Evolutionary conservation across 139 green algal species (phyloP).

Genomic region (Micractinium sp.): DNA sequence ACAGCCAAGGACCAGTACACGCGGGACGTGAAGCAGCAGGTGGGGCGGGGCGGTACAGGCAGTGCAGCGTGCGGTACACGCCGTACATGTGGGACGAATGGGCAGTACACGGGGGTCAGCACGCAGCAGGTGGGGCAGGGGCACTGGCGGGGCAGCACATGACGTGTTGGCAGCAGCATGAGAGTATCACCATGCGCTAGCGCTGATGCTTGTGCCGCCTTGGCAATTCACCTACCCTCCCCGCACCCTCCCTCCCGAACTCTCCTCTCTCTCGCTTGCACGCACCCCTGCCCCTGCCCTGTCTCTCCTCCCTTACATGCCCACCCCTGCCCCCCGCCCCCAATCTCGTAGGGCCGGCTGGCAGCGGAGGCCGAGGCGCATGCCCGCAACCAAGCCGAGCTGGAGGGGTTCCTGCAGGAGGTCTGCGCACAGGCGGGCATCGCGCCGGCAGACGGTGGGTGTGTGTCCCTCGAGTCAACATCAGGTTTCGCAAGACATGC

Average conservation of each 20-base stretch:
- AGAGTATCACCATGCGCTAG: too few relatives aligned
- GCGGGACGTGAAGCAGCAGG: slow-evolving; percentile 25
- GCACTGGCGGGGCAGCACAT: background rate
- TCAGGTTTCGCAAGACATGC: too few relatives aligned
- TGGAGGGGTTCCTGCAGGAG: slow-evolving; percentile 58
- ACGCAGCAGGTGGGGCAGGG: background rate
- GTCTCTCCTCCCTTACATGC: too few relatives aligned
- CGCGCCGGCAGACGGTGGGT: background rate
- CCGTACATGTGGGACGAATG: background rate
- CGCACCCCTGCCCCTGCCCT: too few relatives aligned
- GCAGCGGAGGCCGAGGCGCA: slow-evolving; percentile 68
- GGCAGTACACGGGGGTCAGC: background rate
- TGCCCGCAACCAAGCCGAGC: slow-evolving; percentile 47
- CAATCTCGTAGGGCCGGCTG: slow-evolving; percentile 56
- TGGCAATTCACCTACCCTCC: background rate
- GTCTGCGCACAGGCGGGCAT: slow-evolving; percentile 7
- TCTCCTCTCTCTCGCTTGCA: background rate
- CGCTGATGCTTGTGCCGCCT: too few relatives aligned
- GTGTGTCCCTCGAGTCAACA: background rate
- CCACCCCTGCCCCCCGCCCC: too few relatives aligned
- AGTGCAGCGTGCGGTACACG: background rate
- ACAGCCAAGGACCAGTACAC: slow-evolving; percentile 52
- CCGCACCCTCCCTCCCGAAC: background rate
- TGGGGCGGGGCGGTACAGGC: background rate
- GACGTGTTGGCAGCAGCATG: background rate